phyloP scores from a whole-genome alignment of 2,329 filamentous ascomycete species.

The Colletotrichum sp. region DNA sequence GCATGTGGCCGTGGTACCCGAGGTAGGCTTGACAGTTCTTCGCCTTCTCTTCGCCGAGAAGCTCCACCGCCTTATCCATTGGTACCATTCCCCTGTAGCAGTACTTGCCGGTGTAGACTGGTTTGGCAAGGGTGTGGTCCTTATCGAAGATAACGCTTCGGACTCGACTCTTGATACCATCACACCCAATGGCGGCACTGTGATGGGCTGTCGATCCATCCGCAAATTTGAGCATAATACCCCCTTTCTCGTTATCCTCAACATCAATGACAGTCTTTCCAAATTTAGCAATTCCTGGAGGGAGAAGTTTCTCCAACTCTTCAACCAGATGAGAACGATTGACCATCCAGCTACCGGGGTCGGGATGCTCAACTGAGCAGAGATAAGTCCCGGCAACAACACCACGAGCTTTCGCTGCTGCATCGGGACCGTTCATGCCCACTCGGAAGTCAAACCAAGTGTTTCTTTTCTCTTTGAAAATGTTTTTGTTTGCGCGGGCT shows the following conservation, averaged over 20 bases:
- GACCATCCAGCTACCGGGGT: background rate
- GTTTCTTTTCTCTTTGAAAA: conserved; percentile 1
- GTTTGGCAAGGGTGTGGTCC: background rate
- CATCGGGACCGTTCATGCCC: conserved; percentile 2
- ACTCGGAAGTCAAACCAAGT: conserved; percentile 24
- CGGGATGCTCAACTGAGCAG: background rate
- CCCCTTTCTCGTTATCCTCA: background rate
- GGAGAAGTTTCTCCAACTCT: conserved; percentile 41
- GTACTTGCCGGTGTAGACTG: conserved; percentile 53
- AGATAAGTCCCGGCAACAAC: background rate
- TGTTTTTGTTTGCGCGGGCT: background rate
- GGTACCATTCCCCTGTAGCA: conserved; percentile 53
- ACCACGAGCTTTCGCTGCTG: background rate
- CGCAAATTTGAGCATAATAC: background rate
- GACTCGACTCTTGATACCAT: conserved; percentile 47
- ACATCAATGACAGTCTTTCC: background rate
- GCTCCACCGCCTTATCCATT: conserved; percentile 57
- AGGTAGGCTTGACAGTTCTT: conserved; percentile 29
- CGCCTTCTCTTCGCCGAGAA: conserved; percentile 45
- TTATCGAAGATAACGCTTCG: conserved; percentile 38
- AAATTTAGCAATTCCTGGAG: conserved; percentile 19
- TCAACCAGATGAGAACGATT: conserved; percentile 28
- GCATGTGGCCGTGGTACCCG: conserved; percentile 58
- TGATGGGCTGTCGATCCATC: conserved; percentile 42
- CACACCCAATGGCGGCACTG: conserved; percentile 38